Evolutionary conservation across 768 basidiomycete species (phyloP), one percentile per base, ranked within the genome.

Genomic region (Amanita jacksonii): DNA sequence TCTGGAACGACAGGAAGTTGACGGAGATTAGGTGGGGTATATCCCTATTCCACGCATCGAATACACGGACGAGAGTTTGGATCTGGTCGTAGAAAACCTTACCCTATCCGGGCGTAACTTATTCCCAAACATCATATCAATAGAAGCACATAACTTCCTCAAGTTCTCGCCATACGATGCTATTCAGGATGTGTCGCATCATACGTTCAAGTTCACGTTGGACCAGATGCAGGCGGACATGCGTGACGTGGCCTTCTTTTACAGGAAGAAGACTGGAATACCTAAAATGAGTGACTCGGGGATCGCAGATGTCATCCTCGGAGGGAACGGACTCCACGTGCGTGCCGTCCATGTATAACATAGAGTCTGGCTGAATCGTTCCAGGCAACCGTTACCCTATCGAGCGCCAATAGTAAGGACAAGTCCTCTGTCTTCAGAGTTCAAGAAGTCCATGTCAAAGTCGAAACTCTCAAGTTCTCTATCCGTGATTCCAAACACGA

Each of bases 401-500:
- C 67, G 3, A 72, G 66, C 1, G 62, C 81, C 3, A 71, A 70
- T 9, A 19, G 32, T n/a, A 73, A 74, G 41, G 85, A 89, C 59
- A 67, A 61, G 4, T 69, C 70, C 3, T 81, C 79, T 19, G 77
- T 88, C 3, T 87, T 88, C 74, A 74, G 74, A 47, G 82, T 89
- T 34, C 67, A 79, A 51, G 60, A 75, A 41, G 77, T 88, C 15
- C 61, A 77, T 35, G 85, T 88, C 60, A 88, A 89, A 57, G 81
- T 97, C 43, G 87, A 85, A 54, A 72, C 79, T 12, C 75, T 98
- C 54, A 91, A 85, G 64, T 94, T 93, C 65, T 76, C 79, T 19
- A 88, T 99, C 53, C 78, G 90, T 4, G 92, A 97, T 51, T 76
- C 83, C 49, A 93, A 92, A 63, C 91, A 96, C 63, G 85, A 91